Evolutionary conservation across 306 rosid genomes (phyloP).

Genomic region (Cucurbita argyrosperma): DNA sequence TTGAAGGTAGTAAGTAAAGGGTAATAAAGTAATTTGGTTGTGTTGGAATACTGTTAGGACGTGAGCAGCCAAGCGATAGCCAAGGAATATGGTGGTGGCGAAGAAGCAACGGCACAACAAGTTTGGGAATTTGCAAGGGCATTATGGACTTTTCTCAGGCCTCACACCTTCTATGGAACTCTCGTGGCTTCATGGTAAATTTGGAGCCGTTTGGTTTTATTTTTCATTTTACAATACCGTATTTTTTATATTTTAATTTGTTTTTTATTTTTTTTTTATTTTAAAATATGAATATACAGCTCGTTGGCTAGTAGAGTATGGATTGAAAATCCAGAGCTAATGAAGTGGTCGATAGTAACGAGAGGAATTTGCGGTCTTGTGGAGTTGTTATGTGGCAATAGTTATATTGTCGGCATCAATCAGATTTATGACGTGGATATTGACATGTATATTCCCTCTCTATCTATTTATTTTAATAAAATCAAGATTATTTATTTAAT

Average conservation of each 20-base stretch:
- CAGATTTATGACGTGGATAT: slow-evolving; percentile 85
- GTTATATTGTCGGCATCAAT: slow-evolving; percentile 90
- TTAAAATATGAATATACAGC: slow-evolving; percentile 19
- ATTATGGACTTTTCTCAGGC: slow-evolving; percentile 91
- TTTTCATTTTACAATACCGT: no score
- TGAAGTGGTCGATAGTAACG: slow-evolving; percentile 71
- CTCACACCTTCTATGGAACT: slow-evolving; percentile 89
- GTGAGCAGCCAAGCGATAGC: not conserved
- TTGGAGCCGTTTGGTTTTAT: not conserved
- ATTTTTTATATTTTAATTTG: no score
- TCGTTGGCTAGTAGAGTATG: slow-evolving; percentile 78
- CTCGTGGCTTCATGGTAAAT: slow-evolving; percentile 25
- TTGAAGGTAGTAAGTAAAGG: not conserved
- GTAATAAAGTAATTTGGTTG: not conserved
- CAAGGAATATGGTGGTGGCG: not conserved
- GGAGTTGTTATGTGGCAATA: slow-evolving; percentile 78
- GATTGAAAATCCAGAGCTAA: slow-evolving; percentile 69
- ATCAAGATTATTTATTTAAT: not conserved
- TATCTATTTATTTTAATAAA: not conserved
- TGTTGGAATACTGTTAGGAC: not conserved
- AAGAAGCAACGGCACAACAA: not conserved
- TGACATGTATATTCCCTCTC: slow-evolving; percentile 50
- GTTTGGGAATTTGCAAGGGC: slow-evolving; percentile 58
- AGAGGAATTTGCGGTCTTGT: slow-evolving; percentile 72
- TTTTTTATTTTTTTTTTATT: no score